phyloP scores from a whole-genome alignment of 495 filamentous ascomycete genomes.

The Aspergillus bridgeri region DNA sequence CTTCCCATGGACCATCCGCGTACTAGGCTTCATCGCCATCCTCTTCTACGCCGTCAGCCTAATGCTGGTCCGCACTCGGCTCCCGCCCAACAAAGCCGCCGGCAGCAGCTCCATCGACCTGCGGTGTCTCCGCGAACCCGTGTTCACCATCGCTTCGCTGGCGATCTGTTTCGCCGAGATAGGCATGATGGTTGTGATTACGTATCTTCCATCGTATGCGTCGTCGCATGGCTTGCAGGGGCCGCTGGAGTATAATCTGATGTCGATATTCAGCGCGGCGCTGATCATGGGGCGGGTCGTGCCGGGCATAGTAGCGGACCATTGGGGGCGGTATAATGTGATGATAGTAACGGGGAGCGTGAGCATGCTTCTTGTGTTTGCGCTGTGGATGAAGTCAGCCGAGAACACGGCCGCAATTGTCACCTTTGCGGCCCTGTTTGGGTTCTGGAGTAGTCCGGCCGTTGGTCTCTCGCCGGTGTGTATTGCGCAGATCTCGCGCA shows the following conservation, averaged over 20 bases:
- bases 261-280: constrained; percentile 30
- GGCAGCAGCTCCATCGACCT: constrained; percentile 21
- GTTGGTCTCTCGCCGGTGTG: constrained; percentile 25
- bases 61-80: constrained; percentile 55
- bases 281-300: constrained; percentile 40
- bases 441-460: constrained; percentile 27
- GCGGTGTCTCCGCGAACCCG: constrained; percentile 49
- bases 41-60: constrained; percentile 51
- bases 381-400: constrained; percentile 22
- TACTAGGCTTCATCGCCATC: constrained; percentile 27
- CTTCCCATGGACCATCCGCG: constrained; percentile 33
- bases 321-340: constrained; percentile 30
- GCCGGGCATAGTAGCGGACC: constrained; percentile 31
- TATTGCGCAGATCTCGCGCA: constrained; percentile 37
- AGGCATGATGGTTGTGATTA: constrained; percentile 27
- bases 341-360: constrained; percentile 22
- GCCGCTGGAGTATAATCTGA: constrained; percentile 26
- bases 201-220: constrained; percentile 11
- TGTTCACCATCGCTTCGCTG: constrained; percentile 47
- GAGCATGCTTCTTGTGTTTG: constrained; percentile 19
- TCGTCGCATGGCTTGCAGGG: constrained; percentile 22
- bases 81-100: constrained; percentile 40
- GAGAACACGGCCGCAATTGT: constrained; percentile 25
- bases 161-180: constrained; percentile 14
- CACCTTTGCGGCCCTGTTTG: constrained; percentile 23